Evolutionary conservation across 2,329 filamentous ascomycete genomes (phyloP).

Genomic region (Intubia oerlemansii): DNA sequence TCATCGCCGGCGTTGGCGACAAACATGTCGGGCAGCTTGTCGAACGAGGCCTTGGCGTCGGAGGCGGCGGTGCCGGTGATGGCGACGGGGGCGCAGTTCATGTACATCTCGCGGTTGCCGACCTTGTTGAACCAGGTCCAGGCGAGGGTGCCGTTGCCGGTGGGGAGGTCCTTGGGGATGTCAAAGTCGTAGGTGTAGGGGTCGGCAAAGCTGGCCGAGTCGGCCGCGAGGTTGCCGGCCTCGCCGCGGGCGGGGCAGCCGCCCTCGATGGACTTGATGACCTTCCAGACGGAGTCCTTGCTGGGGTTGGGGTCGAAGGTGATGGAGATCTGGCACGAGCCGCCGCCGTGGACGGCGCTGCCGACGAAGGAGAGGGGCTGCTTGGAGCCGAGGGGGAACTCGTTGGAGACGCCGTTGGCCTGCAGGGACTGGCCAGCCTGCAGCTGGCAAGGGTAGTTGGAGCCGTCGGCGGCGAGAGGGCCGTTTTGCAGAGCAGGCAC

Average conservation of each 20-base stretch:
- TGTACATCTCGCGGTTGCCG: conserved; percentile 92
- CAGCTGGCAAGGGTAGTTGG: conserved; percentile 69
- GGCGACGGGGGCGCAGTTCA: conserved; percentile 71
- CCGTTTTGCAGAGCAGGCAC: conserved; percentile 25
- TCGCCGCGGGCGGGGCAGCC: conserved; percentile 50
- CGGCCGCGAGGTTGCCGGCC: conserved; percentile 31
- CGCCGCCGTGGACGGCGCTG: conserved; percentile 66
- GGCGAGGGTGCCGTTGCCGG: conserved; percentile 60
- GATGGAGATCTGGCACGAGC: conserved; percentile 75
- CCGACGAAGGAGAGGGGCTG: conserved; percentile 47
- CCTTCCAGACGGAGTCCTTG: conserved; percentile 53
- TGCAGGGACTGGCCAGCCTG: conserved; percentile 24
- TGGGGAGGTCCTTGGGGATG: conserved; percentile 48
- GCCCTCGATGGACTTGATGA: conserved; percentile 73
- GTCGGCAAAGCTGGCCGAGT: conserved; percentile 19
- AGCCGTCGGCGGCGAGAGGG: conserved; percentile 38
- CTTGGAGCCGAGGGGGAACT: conserved; percentile 39
- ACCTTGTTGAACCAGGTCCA: conserved; percentile 94
- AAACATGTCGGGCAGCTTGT: conserved; percentile 52
- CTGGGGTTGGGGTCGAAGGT: conserved; percentile 56
- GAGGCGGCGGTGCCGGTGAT: conserved; percentile 26
- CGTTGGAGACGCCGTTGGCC: conserved; percentile 27
- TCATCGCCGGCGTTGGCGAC: conserved; percentile 42
- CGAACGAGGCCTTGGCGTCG: conserved; percentile 29
- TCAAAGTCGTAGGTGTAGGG: conserved; percentile 44